phyloP scores from a whole-genome alignment of 345 rosid genomes.

The Syzygium jambos region DNA sequence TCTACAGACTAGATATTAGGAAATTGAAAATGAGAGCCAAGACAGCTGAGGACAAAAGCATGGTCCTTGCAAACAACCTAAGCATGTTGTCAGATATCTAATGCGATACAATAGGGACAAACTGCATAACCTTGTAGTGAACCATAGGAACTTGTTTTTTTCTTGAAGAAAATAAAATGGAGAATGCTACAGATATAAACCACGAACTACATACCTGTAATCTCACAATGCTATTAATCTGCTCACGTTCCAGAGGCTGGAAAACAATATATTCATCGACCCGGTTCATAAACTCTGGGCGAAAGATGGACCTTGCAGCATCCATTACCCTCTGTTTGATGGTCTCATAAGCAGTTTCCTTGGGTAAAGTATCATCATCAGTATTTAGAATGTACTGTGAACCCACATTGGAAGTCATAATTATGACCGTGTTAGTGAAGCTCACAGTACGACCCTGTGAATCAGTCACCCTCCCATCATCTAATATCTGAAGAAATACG shows the following conservation, averaged over 20 bases:
- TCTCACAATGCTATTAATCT: slow-evolving; percentile 74
- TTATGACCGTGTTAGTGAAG: slow-evolving; percentile 85
- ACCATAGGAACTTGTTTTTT: background rate
- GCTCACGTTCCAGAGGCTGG: slow-evolving; percentile 86
- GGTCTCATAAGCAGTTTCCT: slow-evolving; percentile 61
- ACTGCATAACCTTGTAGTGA: background rate
- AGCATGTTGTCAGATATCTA: background rate
- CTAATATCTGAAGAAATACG: slow-evolving; percentile 92
- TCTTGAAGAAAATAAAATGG: background rate
- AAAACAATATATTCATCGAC: slow-evolving; percentile 98
- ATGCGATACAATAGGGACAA: background rate
- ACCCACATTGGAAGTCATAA: slow-evolving; percentile 96
- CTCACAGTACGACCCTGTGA: slow-evolving; percentile 95
- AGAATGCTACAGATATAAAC: background rate
- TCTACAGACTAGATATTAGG: background rate
- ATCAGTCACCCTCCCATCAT: slow-evolving; percentile 96
- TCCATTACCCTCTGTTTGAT: slow-evolving; percentile 83
- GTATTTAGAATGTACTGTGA: slow-evolving; percentile 74
- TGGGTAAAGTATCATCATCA: slow-evolving; percentile 39
- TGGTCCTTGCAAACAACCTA: background rate
- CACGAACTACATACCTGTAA: slow-evolving; percentile 52
- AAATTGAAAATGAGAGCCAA: background rate
- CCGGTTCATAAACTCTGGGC: slow-evolving; percentile 97
- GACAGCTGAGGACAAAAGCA: background rate
- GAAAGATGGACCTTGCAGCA: slow-evolving; percentile 94